Conservation (phyloP, 805 yeast genomes). For the Nakazawaea ishiwadae region DNA sequence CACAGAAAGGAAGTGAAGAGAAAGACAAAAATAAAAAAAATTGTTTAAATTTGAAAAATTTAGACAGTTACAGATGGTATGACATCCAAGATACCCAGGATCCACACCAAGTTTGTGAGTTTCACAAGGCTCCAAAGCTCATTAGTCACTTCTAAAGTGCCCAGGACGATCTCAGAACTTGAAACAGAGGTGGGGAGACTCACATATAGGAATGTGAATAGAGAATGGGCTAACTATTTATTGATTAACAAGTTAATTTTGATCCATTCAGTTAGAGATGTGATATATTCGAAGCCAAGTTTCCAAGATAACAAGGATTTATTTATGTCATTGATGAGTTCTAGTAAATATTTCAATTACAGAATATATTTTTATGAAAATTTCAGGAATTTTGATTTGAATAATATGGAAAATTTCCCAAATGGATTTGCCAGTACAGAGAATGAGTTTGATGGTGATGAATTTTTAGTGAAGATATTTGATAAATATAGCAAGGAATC, state of each 20-base stretch:
- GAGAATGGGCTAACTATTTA: constrained; percentile 1
- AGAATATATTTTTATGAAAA: neutral
- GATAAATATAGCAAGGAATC: neutral
- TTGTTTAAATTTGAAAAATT: no score
- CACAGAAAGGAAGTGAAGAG: neutral
- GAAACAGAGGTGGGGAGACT: neutral
- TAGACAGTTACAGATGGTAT: no score
- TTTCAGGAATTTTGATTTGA: neutral
- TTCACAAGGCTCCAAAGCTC: neutral
- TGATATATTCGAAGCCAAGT: neutral
- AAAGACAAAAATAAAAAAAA: no score
- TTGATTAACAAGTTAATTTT: constrained; percentile 2
- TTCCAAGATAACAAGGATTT: neutral
- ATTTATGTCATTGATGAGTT: neutral
- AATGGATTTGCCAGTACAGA: neutral
- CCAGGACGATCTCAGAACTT: constrained; percentile 2
- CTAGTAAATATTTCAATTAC: constrained; percentile 8
- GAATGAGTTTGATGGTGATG: neutral
- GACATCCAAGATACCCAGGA: neutral
- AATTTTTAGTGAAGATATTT: neutral
- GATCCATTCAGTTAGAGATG: neutral
- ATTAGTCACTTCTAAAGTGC: neutral
- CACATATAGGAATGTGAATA: neutral
- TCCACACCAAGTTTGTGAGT: neutral
- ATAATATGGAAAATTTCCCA: constrained; percentile 4